Base-by-base conservation (phyloP, 2,329 filamentous ascomycete genomes). In the Alternaria gansuensis region DNA sequence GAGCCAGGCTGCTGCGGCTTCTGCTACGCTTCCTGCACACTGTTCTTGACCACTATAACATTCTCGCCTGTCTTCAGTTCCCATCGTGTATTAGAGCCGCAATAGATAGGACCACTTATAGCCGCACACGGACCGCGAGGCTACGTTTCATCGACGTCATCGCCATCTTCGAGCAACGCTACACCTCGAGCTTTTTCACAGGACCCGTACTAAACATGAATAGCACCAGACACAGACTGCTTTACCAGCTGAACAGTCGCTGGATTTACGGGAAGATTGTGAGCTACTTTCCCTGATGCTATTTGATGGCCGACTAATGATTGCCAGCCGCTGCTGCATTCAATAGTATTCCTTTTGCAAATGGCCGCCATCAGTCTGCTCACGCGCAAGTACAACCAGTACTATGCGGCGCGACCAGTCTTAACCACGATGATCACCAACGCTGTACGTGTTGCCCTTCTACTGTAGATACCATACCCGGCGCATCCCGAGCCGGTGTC, bases 401-500 rank as follows among this genome's bases (percentile, higher is more conserved):
- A 96, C 82, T 99, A 98, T 85, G 89, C 92, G 67, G 89, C 93
- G 75, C 90, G 91, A 74, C 95, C 75, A 91, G 91, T 99, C 40
- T 87, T 99, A 72, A 99, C 95, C 63, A 99, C 96, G 80, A 99
- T 99, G 94, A 92, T 97, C 75, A 97, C 94, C 77, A 99, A 99
- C 82, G 91, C 95, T 67, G 90, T 90, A 87, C 75, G 85, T 76
- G 53, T 66, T 54, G 49, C n/a, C 37, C 46, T 24, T 26, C 39
- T 50, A 4, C 11, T 36, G n/a, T n/a, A 24, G 33, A 36, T 13
- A 24, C 39, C 13, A 28, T 43, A 28, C 26, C 17, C n/a, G 31
- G 50, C 43, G 17, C 43, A 39, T 44, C 23, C 11, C 43, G 17
- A 46, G 21, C 21, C 52, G 31, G 28, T 51, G n/a, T 28, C 57